phyloP scores from a whole-genome alignment of 1,284 basidiomycete species.

The Puccinia hordei region DNA sequence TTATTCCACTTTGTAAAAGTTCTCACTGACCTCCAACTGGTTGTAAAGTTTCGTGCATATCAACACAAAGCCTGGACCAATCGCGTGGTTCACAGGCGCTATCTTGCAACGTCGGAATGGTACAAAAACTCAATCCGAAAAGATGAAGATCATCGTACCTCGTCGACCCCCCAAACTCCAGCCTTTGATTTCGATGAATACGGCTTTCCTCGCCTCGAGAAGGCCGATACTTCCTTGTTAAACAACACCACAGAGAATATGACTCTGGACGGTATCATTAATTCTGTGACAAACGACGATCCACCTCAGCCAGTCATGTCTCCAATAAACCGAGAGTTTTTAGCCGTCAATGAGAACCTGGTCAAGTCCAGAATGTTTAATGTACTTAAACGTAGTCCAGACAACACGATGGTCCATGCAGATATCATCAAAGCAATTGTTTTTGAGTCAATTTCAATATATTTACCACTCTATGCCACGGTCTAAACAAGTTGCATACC shows the following conservation, averaged over 20 bases:
- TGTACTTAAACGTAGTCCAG: slow-evolving; percentile 51
- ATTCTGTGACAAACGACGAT: slow-evolving; percentile 25
- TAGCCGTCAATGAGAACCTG: slow-evolving; percentile 53
- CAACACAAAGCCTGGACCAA: slow-evolving; percentile 56
- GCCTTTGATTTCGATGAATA: slow-evolving; percentile 19
- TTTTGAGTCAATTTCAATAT: slow-evolving; percentile 27
- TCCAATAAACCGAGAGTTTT: slow-evolving; percentile 52
- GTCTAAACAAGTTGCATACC: not conserved
- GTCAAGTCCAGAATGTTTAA: slow-evolving; percentile 53
- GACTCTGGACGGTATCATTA: slow-evolving; percentile 12
- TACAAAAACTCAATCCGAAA: slow-evolving; percentile 48
- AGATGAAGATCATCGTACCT: slow-evolving; percentile 22
- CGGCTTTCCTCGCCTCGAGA: not conserved
- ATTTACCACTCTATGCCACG: not conserved
- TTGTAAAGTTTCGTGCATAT: slow-evolving; percentile 60
- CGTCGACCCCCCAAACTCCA: slow-evolving; percentile 53
- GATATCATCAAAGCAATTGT: slow-evolving; percentile 56
- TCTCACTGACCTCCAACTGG: slow-evolving; percentile 70
- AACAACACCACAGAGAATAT: not conserved
- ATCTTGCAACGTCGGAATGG: slow-evolving; percentile 54
- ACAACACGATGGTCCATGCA: slow-evolving; percentile 53
- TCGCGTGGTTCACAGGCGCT: slow-evolving; percentile 57
- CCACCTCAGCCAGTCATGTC: slow-evolving; percentile 51
- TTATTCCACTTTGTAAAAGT: slow-evolving; percentile 80
- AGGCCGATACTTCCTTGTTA: not conserved